Evolutionary conservation across 345 rosid genomes (phyloP).

Genomic region (Murraya koenigii): DNA sequence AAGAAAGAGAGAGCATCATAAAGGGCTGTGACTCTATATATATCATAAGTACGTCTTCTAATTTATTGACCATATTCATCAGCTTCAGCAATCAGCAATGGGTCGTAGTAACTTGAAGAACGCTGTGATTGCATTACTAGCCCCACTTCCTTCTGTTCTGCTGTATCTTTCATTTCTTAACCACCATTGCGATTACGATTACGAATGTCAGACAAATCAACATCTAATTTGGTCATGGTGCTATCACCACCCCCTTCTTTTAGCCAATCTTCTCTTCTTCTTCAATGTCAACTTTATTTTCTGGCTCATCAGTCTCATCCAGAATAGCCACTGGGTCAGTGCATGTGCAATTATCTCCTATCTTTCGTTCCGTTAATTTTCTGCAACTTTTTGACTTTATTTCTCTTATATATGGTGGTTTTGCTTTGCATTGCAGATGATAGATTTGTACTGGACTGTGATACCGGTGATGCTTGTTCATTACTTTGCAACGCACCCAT

Average conservation of each 20-base stretch:
- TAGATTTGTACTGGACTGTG: constrained; percentile 92
- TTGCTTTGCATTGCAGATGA: constrained; percentile 51
- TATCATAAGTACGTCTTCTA: too few species aligned
- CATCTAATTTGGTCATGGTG: constrained; percentile 60
- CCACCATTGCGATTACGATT: constrained; percentile 15
- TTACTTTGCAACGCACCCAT: constrained; percentile 73
- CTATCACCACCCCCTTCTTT: constrained; percentile 68
- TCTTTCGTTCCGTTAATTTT: not conserved
- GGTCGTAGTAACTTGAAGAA: constrained; percentile 42
- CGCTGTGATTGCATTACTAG: constrained; percentile 62
- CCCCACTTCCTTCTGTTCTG: constrained; percentile 72
- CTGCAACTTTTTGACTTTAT: not conserved
- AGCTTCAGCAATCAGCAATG: too few species aligned
- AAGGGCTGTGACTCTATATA: too few species aligned
- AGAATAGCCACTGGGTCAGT: constrained; percentile 83
- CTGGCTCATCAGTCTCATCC: constrained; percentile 78
- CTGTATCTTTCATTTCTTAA: constrained; percentile 63
- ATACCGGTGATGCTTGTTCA: constrained; percentile 80
- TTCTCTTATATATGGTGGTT: not conserved
- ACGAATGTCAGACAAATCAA: constrained; percentile 20
- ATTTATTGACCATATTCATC: too few species aligned
- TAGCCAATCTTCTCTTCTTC: constrained; percentile 84
- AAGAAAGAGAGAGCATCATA: too few species aligned
- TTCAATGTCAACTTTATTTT: constrained; percentile 86
- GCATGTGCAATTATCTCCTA: not conserved